These are phyloP conservation scores for Taiwanofungus camphoratus DNA, from an alignment of 1,284 basidiomycete species.

Conservation along the genomic window DNA sequence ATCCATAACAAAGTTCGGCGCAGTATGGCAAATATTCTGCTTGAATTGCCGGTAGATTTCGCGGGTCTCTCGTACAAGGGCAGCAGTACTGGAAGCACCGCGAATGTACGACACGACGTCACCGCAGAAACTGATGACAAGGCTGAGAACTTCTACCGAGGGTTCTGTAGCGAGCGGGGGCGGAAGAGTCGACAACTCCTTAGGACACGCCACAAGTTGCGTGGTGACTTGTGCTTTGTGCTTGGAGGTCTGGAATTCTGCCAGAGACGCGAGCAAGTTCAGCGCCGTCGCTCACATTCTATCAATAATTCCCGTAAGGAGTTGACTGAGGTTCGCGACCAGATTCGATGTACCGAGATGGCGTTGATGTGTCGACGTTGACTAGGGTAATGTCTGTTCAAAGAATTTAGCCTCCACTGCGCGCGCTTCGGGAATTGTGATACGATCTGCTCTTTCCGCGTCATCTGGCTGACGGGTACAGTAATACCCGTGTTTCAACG, in stretches of 20 bases:
- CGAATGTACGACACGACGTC: slow-evolving; percentile 32
- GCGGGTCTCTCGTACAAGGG: slow-evolving; percentile 33
- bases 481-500: slow-evolving; percentile 55
- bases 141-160: slow-evolving; percentile 38
- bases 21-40: slow-evolving; percentile 25
- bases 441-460: slow-evolving; percentile 37
- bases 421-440: slow-evolving; percentile 35
- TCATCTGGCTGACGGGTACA: slow-evolving; percentile 65
- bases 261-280: slow-evolving; percentile 14
- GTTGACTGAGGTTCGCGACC: slow-evolving; percentile 43
- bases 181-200: slow-evolving; percentile 39
- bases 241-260: slow-evolving; percentile 36
- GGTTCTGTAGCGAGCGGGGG: slow-evolving; percentile 35
- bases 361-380: slow-evolving; percentile 31
- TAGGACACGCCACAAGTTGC: slow-evolving; percentile 32
- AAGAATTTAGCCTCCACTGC: slow-evolving; percentile 42
- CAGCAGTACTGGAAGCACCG: slow-evolving; percentile 29
- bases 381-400: slow-evolving; percentile 45
- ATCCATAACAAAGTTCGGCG: slow-evolving; percentile 1
- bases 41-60: slow-evolving; percentile 31
- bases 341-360: slow-evolving; percentile 55
- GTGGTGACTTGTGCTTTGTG: slow-evolving; percentile 33
- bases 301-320: slow-evolving; percentile 49
- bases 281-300: slow-evolving; percentile 37
- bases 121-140: slow-evolving; percentile 40